Evolutionary conservation across 495 filamentous ascomycete species (phyloP), one percentile per base, ranked within the genome.

Genomic region (Talaromyces liani): DNA sequence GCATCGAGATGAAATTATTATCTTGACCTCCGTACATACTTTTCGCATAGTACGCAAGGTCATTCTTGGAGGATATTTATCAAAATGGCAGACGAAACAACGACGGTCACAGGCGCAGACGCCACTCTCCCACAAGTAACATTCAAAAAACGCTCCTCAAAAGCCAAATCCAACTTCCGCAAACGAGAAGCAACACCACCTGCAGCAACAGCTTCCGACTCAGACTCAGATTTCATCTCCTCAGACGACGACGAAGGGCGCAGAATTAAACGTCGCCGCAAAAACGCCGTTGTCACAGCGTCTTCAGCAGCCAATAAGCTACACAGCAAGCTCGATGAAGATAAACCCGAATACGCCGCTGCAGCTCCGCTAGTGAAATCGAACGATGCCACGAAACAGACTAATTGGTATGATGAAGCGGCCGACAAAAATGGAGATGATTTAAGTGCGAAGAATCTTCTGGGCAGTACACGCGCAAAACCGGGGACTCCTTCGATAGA

Each of bases 321-420:
- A 18, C 60, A 62, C 27, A 20, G 2, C 24, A 66, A 69, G 20
- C 66, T 74, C 33, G 78, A 82, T n/a, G 68, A 80, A 20, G 68
- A 77, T 31, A 88, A 85, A 70, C 72, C 81, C 49, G 86, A 86
- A 57, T 83, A 87, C 10, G 67, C 68, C 22, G 70, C 67, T 12
- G 71, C 78, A 0, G 68, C 63, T 4, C 78, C 78, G 14, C 84
- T 95, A 49, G 80, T 86, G 29, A 76, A 80, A 63, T 84, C 82
- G 63, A 92, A 92, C 71, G 93, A 97, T 70, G 94, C 94, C n/a
- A 98, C 94, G 5, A 97, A 95, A 66, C 83, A 85, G 22, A 86
- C 83, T n/a, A 90, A 95, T 71, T 97, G 92, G 92, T 94, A 89
- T 75, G 91, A 92, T 65, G 89, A 93, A 59, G 79, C 84, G 45